phyloP scores from a whole-genome alignment of 768 basidiomycete genomes.

The Xanthoconium stramineum region DNA sequence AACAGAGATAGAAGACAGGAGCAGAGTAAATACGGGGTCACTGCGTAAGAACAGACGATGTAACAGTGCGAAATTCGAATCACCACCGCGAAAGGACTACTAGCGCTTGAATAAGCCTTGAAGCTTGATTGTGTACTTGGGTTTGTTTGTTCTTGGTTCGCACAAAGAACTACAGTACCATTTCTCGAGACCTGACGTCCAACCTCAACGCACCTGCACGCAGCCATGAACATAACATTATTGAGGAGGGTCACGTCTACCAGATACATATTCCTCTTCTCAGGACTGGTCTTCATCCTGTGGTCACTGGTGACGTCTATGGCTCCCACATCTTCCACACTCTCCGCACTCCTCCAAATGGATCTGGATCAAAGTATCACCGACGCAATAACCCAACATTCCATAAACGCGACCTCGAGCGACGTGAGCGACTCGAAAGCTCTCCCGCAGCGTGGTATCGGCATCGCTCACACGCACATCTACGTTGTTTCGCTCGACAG shows the following conservation, averaged over 20 bases:
- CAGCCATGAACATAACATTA: conserved; percentile 8
- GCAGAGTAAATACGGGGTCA: no score
- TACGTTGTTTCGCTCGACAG: conserved; percentile 60
- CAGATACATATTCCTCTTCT: conserved; percentile 23
- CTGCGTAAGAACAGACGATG: no score
- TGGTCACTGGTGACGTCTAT: conserved; percentile 16
- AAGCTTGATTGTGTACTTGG: no score
- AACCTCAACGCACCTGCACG: not conserved
- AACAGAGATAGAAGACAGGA: no score
- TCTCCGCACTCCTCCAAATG: conserved; percentile 14
- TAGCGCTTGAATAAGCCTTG: no score
- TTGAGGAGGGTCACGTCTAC: conserved; percentile 13
- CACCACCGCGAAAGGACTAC: no score
- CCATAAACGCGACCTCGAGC: not conserved
- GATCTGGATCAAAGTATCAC: conserved; percentile 10
- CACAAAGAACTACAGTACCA: no score
- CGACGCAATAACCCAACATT: not conserved
- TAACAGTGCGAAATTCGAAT: no score
- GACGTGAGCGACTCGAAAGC: not conserved
- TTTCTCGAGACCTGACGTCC: no score
- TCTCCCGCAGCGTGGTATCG: conserved; percentile 24
- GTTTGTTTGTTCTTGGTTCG: no score
- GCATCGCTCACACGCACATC: conserved; percentile 38
- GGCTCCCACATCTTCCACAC: conserved; percentile 7
- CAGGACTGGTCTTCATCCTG: conserved; percentile 17